Conservation (phyloP, 1,284 basidiomycete genomes). For the Coriolopsis trogii region DNA sequence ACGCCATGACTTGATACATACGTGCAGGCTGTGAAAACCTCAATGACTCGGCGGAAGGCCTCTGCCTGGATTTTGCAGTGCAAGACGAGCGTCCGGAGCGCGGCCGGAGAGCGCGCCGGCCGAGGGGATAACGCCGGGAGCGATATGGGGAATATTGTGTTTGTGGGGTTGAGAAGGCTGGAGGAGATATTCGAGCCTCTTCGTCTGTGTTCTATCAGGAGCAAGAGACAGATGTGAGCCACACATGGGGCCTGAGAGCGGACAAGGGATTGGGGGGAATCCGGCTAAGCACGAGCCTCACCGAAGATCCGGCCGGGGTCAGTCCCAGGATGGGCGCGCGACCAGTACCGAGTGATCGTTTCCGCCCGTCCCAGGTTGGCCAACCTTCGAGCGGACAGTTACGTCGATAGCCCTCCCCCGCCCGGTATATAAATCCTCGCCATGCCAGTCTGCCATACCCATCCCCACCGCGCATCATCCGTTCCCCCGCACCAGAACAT, state of each 20-base stretch:
- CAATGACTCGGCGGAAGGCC: background rate
- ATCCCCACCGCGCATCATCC: constrained; percentile 15
- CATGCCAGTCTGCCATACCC: constrained; percentile 11
- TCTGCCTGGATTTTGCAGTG: background rate
- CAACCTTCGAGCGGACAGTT: constrained; percentile 7
- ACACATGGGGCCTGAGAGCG: constrained; percentile 6
- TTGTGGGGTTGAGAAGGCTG: background rate
- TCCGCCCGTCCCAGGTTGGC: constrained; percentile 6
- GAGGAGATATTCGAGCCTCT: background rate
- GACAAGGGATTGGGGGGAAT: constrained; percentile 5
- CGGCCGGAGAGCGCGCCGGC: too few relatives aligned
- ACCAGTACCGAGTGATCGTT: constrained; percentile 15
- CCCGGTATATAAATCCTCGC: constrained; percentile 16
- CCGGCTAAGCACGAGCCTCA: constrained; percentile 16
- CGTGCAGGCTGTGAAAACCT: background rate
- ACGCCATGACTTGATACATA: too few relatives aligned
- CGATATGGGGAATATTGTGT: background rate
- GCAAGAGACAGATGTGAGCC: background rate
- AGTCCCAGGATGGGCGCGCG: constrained; percentile 17
- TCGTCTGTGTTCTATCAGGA: constrained; percentile 13
- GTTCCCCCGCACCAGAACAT: background rate
- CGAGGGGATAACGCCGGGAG: too few relatives aligned
- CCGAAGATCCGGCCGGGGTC: constrained; percentile 25
- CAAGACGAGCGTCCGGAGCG: too few relatives aligned
- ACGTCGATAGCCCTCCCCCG: constrained; percentile 5